These are phyloP conservation scores for Phytophthora quininea DNA, from an alignment of 352 stramenopile genomes.

Conservation along the genomic window DNA sequence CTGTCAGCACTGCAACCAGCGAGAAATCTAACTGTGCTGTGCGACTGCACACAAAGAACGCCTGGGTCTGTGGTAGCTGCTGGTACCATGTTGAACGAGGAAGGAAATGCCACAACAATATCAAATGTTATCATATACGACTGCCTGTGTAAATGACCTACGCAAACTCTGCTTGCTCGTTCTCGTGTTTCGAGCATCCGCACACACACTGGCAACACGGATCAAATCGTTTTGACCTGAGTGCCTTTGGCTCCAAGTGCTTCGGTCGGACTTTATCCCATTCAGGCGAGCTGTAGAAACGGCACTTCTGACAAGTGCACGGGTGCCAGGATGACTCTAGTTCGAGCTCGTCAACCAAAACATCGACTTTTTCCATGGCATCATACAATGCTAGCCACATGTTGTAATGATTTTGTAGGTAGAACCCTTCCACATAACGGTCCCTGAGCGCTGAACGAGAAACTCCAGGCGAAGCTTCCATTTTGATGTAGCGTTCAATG, in stretches of 20 bases:
- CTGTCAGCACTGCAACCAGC: too few species aligned
- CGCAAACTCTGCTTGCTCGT: not conserved
- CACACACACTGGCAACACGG: not conserved
- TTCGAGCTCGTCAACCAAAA: not conserved
- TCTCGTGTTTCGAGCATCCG: not conserved
- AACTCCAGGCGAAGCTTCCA: not conserved
- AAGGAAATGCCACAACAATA: too few species aligned
- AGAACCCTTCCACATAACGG: not conserved
- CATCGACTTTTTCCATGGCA: not conserved
- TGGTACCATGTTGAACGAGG: too few species aligned
- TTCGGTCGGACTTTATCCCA: not conserved
- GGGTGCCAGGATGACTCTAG: not conserved
- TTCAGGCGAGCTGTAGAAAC: not conserved
- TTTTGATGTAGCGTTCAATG: not conserved
- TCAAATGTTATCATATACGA: too few species aligned
- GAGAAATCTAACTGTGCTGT: too few species aligned
- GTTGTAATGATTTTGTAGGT: not conserved
- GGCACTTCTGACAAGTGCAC: slow-evolving; percentile 1
- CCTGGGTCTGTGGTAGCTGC: too few species aligned
- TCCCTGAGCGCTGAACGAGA: not conserved
- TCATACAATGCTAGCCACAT: not conserved
- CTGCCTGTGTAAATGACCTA: too few species aligned
- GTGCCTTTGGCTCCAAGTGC: not conserved
- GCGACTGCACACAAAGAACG: too few species aligned
- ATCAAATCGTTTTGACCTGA: not conserved